Conservation (phyloP, 1,139 yeast genomes). For the Lodderomyces jiufengensis region DNA sequence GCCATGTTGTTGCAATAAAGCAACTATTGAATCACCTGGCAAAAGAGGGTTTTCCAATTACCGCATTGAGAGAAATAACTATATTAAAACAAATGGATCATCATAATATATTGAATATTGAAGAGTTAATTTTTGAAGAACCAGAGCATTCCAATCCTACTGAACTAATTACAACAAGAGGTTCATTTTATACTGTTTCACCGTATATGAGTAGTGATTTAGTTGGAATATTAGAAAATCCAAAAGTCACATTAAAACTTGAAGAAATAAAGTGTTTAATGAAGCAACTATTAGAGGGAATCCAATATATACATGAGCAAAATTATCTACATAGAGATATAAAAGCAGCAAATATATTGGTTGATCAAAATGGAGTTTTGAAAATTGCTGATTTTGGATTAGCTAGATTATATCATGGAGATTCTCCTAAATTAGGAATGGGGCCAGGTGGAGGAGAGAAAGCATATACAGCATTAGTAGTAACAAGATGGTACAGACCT, state of each 20-base stretch:
- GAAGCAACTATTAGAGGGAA: constrained; percentile 74
- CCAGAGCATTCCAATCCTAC: constrained; percentile 36
- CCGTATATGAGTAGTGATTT: constrained; percentile 94
- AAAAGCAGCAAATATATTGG: constrained; percentile 86
- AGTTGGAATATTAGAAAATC: constrained; percentile 88
- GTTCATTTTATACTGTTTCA: constrained; percentile 77
- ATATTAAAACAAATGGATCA: constrained; percentile 72
- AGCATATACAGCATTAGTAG: constrained; percentile 85
- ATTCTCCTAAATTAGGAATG: constrained; percentile 51
- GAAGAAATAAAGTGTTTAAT: constrained; percentile 81
- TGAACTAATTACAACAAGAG: constrained; percentile 38
- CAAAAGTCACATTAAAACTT: constrained; percentile 56
- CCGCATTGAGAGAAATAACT: constrained; percentile 90
- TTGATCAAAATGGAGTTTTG: constrained; percentile 71
- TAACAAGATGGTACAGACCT: constrained; percentile 96
- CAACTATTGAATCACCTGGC: constrained; percentile 78
- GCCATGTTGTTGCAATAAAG: constrained; percentile 54
- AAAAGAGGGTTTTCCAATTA: constrained; percentile 91
- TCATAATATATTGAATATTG: constrained; percentile 66
- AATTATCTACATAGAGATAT: constrained; percentile 83
- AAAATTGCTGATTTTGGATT: constrained; percentile 92
- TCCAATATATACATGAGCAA: constrained; percentile 74
- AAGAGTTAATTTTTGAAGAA: constrained; percentile 78
- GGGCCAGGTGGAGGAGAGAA: constrained; percentile 75
- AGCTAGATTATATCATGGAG: constrained; percentile 78